A percentile compares a stretch with the other conserved stretches of the same genome.
Evolutionary conservation across 345 rosid genomes (phyloP).

Genomic region (Eucalyptus melliodora): DNA sequence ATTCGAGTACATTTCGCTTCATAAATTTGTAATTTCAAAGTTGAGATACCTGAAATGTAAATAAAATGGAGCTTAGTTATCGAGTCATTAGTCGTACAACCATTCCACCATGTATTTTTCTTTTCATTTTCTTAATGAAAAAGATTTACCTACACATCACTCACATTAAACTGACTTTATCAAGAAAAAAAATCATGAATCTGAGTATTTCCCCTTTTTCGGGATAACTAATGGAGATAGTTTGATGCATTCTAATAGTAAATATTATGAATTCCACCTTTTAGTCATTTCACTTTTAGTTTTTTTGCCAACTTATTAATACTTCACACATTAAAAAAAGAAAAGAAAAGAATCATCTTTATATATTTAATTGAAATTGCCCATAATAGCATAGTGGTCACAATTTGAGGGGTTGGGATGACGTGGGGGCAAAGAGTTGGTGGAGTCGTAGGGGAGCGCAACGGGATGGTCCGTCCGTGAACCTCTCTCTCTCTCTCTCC

Average conservation of each 20-base stretch:
- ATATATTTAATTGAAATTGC: not conserved
- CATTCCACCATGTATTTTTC: rapidly evolving
- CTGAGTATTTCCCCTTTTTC: rapidly evolving
- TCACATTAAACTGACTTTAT: rapidly evolving
- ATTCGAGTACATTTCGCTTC: rapidly evolving
- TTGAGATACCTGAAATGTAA: not conserved
- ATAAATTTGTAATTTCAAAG: rapidly evolving
- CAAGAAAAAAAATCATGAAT: not conserved
- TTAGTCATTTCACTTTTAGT: not conserved
- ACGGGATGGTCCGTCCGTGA: not conserved
- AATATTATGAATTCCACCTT: not conserved
- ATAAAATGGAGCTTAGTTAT: not conserved
- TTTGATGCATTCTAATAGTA: not conserved
- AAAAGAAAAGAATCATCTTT: not conserved
- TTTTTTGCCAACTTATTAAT: not conserved
- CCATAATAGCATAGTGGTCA: not conserved
- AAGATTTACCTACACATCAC: rapidly evolving
- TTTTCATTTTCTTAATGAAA: not conserved
- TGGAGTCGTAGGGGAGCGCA: not conserved
- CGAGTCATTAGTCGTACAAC: rapidly evolving
- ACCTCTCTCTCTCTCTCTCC: not conserved
- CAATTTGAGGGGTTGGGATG: not conserved
- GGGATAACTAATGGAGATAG: not conserved
- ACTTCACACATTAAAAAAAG: not conserved
- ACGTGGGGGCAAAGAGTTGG: not conserved